Evolutionary conservation across 208 protist species (phyloP).

Genomic region (Trypanosoma brucei): DNA sequence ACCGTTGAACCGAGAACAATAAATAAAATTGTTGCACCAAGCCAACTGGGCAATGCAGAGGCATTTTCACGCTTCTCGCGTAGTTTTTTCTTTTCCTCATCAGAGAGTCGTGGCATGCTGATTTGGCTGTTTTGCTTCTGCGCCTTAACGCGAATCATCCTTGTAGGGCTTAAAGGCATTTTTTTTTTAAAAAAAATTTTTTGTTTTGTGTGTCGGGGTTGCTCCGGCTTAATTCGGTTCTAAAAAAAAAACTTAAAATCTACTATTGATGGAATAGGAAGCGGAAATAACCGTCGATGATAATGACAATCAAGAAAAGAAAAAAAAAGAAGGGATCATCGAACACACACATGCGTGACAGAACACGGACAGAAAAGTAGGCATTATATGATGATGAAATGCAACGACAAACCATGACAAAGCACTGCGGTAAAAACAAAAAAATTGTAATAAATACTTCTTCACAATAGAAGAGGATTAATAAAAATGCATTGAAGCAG

Average conservation of each 20-base stretch:
- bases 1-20: slow-evolving; percentile 63
- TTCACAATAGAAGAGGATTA: too few relatives aligned
- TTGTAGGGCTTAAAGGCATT: slow-evolving; percentile 48
- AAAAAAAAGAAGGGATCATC: too few relatives aligned
- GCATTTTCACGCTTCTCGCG: slow-evolving; percentile 47
- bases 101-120: slow-evolving; percentile 35
- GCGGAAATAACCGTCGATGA: too few relatives aligned
- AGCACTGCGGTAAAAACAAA: too few relatives aligned
- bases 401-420: too few relatives aligned
- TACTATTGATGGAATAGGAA: background rate
- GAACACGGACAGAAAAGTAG: too few relatives aligned
- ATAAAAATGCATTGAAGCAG: too few relatives aligned
- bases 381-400: too few relatives aligned
- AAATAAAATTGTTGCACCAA: slow-evolving; percentile 56
- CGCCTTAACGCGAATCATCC: slow-evolving; percentile 56
- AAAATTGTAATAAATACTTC: too few relatives aligned
- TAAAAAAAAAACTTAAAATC: background rate
- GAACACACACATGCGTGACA: too few relatives aligned
- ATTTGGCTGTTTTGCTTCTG: slow-evolving; percentile 31
- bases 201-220: background rate
- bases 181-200: slow-evolving; percentile 14
- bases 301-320: too few relatives aligned
- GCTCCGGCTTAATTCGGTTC: too few relatives aligned
- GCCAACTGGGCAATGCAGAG: slow-evolving; percentile 36
- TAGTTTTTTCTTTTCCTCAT: slow-evolving; percentile 49